Conservation (phyloP, 257 asterid species). For the Parsonsia alboflavescens region DNA sequence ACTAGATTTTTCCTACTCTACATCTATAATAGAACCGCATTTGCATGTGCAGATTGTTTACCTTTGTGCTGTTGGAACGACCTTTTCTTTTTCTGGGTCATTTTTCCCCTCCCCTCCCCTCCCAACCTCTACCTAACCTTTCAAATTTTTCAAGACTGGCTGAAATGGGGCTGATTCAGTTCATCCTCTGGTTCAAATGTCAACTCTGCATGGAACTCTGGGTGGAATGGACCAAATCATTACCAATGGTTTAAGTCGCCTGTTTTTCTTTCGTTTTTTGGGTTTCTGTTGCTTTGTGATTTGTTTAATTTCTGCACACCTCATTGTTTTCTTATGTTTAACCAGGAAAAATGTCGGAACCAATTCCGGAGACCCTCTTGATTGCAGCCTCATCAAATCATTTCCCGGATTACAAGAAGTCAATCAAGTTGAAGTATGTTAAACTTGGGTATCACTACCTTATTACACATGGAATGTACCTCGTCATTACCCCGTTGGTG, state of each 20-base stretch:
- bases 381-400: conserved; percentile 30
- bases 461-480: conserved; percentile 35
- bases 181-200: neutral
- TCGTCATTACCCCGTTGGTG: conserved; percentile 24
- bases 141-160: neutral
- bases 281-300: neutral
- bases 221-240: neutral
- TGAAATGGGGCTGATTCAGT: neutral
- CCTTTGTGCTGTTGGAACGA: neutral
- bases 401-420: conserved; percentile 34
- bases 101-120: neutral
- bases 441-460: conserved; percentile 37
- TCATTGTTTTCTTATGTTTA: neutral
- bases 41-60: neutral
- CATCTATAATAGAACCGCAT: conserved; percentile 9
- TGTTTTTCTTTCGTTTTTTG: neutral
- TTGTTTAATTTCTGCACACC: neutral
- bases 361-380: conserved; percentile 15
- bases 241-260: neutral
- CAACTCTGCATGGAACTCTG: neutral
- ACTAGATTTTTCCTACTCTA: neutral
- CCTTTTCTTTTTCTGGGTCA: neutral
- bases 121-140: neutral
- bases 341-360: conserved; percentile 32
- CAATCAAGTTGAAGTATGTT: conserved; percentile 35